Conservation (phyloP, 1,284 basidiomycete species). For the Ceratobasidium sp. region DNA sequence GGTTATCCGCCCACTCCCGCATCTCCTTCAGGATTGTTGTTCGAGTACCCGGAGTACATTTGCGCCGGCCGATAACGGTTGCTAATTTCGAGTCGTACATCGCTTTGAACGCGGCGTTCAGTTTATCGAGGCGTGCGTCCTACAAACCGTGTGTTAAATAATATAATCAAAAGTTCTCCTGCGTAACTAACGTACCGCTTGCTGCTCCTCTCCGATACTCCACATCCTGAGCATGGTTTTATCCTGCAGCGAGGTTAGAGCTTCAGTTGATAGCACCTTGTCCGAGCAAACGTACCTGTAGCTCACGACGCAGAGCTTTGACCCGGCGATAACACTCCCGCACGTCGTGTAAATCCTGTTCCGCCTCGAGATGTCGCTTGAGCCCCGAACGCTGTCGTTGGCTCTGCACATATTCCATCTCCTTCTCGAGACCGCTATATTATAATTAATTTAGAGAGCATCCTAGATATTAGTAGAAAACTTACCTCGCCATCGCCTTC, state of each 20-base stretch:
- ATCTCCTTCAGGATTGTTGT: conserved; percentile 47
- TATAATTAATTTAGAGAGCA: too few relatives aligned
- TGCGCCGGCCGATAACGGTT: background rate
- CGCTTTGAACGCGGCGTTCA: background rate
- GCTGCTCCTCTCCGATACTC: background rate
- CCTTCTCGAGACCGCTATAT: too few relatives aligned
- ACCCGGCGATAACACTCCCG: too few relatives aligned
- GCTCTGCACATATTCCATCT: too few relatives aligned
- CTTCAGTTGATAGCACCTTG: background rate
- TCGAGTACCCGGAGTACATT: conserved; percentile 49
- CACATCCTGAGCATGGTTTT: background rate
- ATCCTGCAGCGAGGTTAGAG: background rate
- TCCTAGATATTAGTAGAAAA: too few relatives aligned
- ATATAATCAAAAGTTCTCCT: background rate
- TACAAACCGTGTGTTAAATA: background rate
- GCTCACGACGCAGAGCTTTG: too few relatives aligned
- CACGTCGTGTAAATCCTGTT: too few relatives aligned
- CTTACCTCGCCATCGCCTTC: too few relatives aligned
- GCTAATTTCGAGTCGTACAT: conserved; percentile 14
- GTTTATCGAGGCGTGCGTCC: background rate
- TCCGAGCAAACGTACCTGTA: background rate
- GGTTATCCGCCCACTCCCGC: conserved; percentile 42
- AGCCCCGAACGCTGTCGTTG: too few relatives aligned
- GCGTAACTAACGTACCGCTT: background rate
- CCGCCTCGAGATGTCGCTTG: too few relatives aligned